Conservation (phyloP, 164 flowering plant species). For the Annona squamosa region DNA sequence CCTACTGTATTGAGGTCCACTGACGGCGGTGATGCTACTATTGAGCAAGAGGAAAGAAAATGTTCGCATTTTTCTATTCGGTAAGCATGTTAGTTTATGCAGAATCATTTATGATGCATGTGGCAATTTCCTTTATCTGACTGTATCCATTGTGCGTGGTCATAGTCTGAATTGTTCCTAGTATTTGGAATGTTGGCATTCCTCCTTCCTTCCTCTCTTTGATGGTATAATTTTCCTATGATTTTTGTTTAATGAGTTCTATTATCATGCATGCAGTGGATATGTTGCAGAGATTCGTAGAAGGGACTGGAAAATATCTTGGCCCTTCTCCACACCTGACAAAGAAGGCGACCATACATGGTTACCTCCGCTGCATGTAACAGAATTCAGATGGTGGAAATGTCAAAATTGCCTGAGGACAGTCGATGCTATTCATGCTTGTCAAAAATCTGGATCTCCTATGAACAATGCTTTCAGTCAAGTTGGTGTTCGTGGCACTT, state of each 20-base stretch:
- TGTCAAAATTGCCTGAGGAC: slow-evolving; percentile 40
- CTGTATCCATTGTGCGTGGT: not conserved
- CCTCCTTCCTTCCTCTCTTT: not conserved
- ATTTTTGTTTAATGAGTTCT: slow-evolving; percentile 4
- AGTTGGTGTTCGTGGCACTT: slow-evolving; percentile 7
- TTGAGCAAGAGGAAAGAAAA: slow-evolving; percentile 14
- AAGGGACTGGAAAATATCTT: slow-evolving; percentile 38
- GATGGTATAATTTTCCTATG: not conserved
- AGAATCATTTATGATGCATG: not conserved
- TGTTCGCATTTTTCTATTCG: slow-evolving; percentile 57
- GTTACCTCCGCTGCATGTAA: slow-evolving; percentile 49
- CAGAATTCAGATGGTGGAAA: slow-evolving; percentile 56
- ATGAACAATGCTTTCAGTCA: slow-evolving; percentile 2
- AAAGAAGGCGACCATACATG: slow-evolving; percentile 17
- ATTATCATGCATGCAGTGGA: slow-evolving; percentile 40
- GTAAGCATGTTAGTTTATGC: slow-evolving; percentile 24
- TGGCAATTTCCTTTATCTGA: not conserved
- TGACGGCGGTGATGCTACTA: slow-evolving; percentile 24
- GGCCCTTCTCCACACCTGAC: slow-evolving; percentile 43
- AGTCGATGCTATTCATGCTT: slow-evolving; percentile 7
- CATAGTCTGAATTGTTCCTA: not conserved
- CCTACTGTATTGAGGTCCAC: slow-evolving; percentile 28
- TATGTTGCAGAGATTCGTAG: slow-evolving; percentile 52
- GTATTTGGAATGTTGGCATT: not conserved
- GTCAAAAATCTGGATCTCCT: slow-evolving; percentile 10